These are phyloP conservation scores for Amanita rimosa DNA, from an alignment of 768 basidiomycete species.

Conservation along the genomic window DNA sequence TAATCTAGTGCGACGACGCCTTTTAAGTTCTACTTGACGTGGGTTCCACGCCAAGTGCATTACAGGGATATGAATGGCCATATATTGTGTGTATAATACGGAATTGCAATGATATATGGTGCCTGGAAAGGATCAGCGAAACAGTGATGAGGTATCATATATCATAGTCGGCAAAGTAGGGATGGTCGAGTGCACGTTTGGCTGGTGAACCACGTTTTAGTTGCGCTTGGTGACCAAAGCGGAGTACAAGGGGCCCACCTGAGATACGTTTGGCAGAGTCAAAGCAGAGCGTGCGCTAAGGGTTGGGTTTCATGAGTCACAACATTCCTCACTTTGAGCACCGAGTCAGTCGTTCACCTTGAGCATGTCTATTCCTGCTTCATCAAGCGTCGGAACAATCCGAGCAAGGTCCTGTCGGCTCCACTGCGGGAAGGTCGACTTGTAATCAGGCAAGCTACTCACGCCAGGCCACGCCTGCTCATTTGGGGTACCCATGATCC, in stretches of 20 bases:
- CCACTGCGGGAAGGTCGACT: conserved; percentile 96
- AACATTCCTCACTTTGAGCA: neutral
- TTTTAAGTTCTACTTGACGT: too few relatives aligned
- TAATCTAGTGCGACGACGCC: too few relatives aligned
- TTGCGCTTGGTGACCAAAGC: conserved; percentile 20
- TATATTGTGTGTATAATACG: conserved; percentile 6
- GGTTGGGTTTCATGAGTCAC: neutral
- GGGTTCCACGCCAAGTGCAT: neutral
- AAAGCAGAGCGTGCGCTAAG: conserved; percentile 62
- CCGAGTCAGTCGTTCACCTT: conserved; percentile 32
- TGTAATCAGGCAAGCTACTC: conserved; percentile 83
- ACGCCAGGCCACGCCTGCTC: conserved; percentile 92
- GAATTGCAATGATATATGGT: conserved; percentile 1
- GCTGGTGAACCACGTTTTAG: conserved; percentile 35
- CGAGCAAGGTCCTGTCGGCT: conserved; percentile 56
- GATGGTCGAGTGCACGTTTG: conserved; percentile 43
- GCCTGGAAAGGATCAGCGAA: neutral
- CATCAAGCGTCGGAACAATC: conserved; percentile 63
- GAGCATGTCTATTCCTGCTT: conserved; percentile 69
- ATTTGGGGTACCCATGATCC: conserved; percentile 89
- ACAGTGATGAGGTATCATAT: too few relatives aligned
- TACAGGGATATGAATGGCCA: neutral
- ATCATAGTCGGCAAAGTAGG: conserved; percentile 34
- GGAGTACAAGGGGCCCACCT: conserved; percentile 36
- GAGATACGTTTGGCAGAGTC: conserved; percentile 91